Percentiles rank a stretch among this genome's conserved stretches.
These are phyloP conservation scores for Nakataea oryzae DNA, from an alignment of 2,329 filamentous ascomycete genomes.

Conservation along the genomic window DNA sequence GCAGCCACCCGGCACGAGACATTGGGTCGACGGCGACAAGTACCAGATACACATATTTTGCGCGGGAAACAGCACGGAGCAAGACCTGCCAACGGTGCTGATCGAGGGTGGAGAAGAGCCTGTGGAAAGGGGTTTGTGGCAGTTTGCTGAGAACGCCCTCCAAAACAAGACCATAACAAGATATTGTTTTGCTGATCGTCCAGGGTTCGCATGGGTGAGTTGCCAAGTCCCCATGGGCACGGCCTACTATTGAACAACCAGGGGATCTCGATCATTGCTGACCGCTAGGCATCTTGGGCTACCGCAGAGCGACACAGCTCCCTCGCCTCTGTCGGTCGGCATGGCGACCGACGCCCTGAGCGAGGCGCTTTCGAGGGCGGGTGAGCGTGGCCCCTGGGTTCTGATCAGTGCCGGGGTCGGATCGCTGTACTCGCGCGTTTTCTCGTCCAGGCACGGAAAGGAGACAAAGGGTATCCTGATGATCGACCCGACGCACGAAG, in stretches of 20 bases:
- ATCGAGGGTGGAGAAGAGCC: slow-evolving; percentile 76
- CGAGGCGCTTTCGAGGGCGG: slow-evolving; percentile 70
- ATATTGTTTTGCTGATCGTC: slow-evolving; percentile 94
- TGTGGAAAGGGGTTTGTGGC: slow-evolving; percentile 68
- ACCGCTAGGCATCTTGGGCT: not conserved
- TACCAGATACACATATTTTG: slow-evolving; percentile 85
- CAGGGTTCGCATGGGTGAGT: slow-evolving; percentile 67
- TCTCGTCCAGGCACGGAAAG: slow-evolving; percentile 70
- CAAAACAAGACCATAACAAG: slow-evolving; percentile 73
- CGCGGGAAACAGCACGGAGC: slow-evolving; percentile 57
- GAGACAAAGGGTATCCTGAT: slow-evolving; percentile 71
- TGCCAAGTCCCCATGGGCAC: not conserved
- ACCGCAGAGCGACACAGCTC: slow-evolving; percentile 65
- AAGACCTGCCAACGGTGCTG: slow-evolving; percentile 65
- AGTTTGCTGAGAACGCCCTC: slow-evolving; percentile 66
- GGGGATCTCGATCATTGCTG: not conserved
- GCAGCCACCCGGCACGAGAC: slow-evolving; percentile 60
- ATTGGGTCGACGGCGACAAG: slow-evolving; percentile 72
- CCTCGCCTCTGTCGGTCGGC: slow-evolving; percentile 84
- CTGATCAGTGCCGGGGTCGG: slow-evolving; percentile 80
- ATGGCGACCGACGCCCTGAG: slow-evolving; percentile 86
- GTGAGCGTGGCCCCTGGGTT: slow-evolving; percentile 82
- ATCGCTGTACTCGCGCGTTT: slow-evolving; percentile 82
- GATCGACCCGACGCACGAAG: slow-evolving; percentile 84
- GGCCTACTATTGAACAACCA: no score